These are phyloP conservation scores for Arabis alpina DNA, from an alignment of 345 rosid species.

Conservation along the genomic window DNA sequence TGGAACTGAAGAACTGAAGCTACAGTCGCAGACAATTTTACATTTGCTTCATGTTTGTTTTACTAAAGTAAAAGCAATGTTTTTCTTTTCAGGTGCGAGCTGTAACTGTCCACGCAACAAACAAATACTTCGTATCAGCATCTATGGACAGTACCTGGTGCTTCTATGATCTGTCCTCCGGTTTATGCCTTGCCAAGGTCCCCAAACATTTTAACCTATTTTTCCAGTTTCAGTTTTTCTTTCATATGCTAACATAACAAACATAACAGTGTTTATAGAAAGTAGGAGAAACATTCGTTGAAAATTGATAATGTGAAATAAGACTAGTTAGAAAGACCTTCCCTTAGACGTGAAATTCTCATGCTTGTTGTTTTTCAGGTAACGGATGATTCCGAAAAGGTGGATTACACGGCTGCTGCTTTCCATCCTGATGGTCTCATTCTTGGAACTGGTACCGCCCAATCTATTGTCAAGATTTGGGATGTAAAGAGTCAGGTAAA, in stretches of 20 bases:
- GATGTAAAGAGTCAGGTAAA: constrained; percentile 95
- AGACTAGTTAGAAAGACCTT: neutral
- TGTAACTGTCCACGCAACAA: constrained; percentile 96
- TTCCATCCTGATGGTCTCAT: constrained; percentile 99
- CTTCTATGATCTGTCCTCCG: constrained; percentile 92
- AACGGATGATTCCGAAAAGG: constrained; percentile 57
- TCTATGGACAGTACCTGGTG: constrained; percentile 95
- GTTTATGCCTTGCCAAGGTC: constrained; percentile 91
- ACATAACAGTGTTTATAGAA: neutral
- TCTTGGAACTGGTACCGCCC: constrained; percentile 94
- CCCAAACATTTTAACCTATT: neutral
- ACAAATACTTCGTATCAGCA: constrained; percentile 93
- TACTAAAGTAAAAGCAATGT: constrained; percentile 4
- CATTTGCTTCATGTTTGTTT: constrained; percentile 20
- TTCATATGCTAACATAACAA: neutral
- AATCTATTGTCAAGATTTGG: constrained; percentile 90
- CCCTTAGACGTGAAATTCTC: constrained; percentile 9
- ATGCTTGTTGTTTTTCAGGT: constrained; percentile 57
- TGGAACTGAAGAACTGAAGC: constrained; percentile 16
- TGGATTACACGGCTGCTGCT: constrained; percentile 93
- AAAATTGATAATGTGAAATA: constrained; percentile 7
- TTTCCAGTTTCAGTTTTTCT: constrained; percentile 1
- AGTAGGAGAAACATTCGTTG: neutral
- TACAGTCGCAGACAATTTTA: neutral
- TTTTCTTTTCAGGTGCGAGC: constrained; percentile 82